A percentile compares a stretch with the other conserved stretches of the same genome.
phyloP scores from a whole-genome alignment of 176 grass and related monocot species.

The Cymbopogon citratus region DNA sequence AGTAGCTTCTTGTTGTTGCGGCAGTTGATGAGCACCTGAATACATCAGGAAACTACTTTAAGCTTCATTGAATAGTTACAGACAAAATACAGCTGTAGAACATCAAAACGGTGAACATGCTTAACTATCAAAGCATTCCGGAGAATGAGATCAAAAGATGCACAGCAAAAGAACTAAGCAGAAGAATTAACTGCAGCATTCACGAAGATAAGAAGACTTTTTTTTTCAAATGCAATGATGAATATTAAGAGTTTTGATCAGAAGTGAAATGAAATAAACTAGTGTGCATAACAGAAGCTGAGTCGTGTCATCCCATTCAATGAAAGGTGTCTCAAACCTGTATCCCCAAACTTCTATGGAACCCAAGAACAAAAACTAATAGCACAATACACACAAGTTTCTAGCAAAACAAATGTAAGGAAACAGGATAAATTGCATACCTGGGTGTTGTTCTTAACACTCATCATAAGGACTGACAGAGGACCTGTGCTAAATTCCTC shows the following conservation, averaged over 20 bases:
- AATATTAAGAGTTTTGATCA: neutral
- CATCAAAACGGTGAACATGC: neutral
- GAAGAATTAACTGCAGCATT: neutral
- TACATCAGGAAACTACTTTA: neutral
- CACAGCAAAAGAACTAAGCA: no score
- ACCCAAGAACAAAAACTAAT: neutral
- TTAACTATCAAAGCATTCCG: neutral
- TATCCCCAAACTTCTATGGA: neutral
- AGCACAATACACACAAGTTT: neutral
- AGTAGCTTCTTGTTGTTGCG: conserved; percentile 76
- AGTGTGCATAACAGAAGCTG: neutral
- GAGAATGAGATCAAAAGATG: neutral
- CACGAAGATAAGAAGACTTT: neutral
- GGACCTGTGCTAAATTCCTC: conserved; percentile 84
- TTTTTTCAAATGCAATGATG: neutral
- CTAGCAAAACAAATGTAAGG: neutral
- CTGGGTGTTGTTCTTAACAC: conserved; percentile 87
- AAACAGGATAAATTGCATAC: conserved; percentile 12
- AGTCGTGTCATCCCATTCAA: neutral
- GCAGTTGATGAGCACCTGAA: conserved; percentile 74
- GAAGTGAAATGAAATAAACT: neutral
- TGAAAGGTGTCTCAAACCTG: neutral
- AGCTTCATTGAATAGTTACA: neutral
- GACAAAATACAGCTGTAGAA: neutral
- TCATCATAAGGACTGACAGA: conserved; percentile 81